Evolutionary conservation across 192 early-diverging fungal genomes (phyloP), one percentile per base, ranked within the genome.

Genomic region (Chytriomyces hyalinus): DNA sequence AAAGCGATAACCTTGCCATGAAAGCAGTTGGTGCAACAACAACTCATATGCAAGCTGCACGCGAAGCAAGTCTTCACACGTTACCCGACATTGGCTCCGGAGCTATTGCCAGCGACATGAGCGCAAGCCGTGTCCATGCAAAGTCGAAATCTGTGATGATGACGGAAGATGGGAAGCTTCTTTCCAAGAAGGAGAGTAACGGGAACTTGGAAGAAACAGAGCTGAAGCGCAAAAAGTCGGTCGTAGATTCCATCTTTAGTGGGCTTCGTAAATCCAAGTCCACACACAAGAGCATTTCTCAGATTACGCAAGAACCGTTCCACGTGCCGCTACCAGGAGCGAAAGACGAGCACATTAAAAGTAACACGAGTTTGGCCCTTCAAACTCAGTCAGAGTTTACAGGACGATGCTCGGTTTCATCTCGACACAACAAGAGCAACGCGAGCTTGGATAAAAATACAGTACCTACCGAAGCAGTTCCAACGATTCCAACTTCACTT

Each of bases 381-480:
- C 17, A 11, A 24, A 28, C n/a, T 26, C 63, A 65, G 26, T 65
- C 28, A 13, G 71, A 73, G 45, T 73, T 36, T 47, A 22, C 71
- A 26, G 71, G 71, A 4, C 53, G 71, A 9, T 60, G 51, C 71
- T 62, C 59, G 15, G 71, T 73, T 17, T 62, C 59, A 5, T 73
- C 71, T 7, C 71, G 71, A 1, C 71, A 73, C 47, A 75, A 13
- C 28, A 65, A 53, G 44, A 28, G 28, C 65, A 67, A 57, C 49
- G 9, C 53, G 24, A 73, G 47, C 72, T n/a, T 73, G 36, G 48
- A n/a, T 61, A 48, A 73, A 24, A 24, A 15, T 20, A 24, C 64
- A 26, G 22, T 62, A 6, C 74, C 57, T 11, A 50, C 13, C 36
- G 75, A 46, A 69, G 65, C 73, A 68, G 76, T 68, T n/a, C 53